Evolutionary conservation across 2,329 filamentous ascomycete species (phyloP).

Genomic region (Cytospora piceae): DNA sequence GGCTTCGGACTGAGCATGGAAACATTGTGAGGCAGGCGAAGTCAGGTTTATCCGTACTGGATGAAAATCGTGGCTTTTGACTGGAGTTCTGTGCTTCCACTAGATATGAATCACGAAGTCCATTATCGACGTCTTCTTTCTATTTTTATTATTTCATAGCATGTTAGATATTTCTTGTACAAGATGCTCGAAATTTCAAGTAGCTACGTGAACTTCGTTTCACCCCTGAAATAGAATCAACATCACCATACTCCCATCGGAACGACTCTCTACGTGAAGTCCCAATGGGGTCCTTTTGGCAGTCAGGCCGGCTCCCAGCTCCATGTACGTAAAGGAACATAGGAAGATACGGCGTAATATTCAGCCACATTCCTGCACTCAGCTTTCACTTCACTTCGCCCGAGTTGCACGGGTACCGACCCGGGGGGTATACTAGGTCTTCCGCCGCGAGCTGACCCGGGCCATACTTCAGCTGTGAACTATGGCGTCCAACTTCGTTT

Average conservation of each 20-base stretch:
- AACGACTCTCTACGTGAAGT: not conserved
- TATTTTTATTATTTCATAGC: no score
- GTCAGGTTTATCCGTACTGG: not conserved
- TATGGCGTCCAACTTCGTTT: not conserved
- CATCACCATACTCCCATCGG: not conserved
- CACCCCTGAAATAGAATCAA: no score
- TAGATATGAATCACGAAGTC: not conserved
- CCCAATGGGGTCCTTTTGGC: not conserved
- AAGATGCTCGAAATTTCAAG: not conserved
- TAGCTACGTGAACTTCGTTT: not conserved
- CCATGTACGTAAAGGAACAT: not conserved
- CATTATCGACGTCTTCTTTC: not conserved
- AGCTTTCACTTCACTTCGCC: not conserved
- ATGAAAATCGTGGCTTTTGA: not conserved
- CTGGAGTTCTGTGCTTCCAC: no score
- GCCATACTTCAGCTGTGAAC: not conserved
- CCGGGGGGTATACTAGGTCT: not conserved
- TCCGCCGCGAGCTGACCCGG: not conserved
- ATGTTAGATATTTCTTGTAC: no score
- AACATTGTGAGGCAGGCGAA: not conserved
- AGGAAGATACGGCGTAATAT: not conserved
- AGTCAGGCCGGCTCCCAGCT: not conserved
- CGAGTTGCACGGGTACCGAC: not conserved
- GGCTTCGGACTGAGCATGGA: slow-evolving; percentile 1
- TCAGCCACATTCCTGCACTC: not conserved